Evolutionary conservation across 2,329 filamentous ascomycete genomes (phyloP).

Genomic region (Botrytis medusae): DNA sequence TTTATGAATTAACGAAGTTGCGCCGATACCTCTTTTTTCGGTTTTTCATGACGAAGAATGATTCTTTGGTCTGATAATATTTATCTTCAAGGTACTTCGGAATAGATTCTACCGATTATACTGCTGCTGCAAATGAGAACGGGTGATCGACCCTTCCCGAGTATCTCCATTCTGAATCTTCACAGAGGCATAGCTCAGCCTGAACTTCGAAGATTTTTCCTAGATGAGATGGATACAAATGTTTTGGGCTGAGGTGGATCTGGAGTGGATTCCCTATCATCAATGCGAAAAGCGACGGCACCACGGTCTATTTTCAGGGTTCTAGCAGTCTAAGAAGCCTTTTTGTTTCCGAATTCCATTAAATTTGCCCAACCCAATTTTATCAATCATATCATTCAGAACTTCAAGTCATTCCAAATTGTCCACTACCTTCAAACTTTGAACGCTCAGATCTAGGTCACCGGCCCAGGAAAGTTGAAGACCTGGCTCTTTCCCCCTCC

Average conservation of each 20-base stretch:
- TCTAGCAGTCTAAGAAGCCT: not conserved
- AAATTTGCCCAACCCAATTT: not conserved
- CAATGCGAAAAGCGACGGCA: not conserved
- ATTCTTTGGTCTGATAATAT: not conserved
- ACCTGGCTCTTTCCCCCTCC: not conserved
- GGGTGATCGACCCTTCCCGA: constrained; percentile 6
- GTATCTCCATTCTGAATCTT: not conserved
- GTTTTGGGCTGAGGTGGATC: not conserved
- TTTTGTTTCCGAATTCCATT: not conserved
- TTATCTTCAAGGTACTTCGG: not conserved
- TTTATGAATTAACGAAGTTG: constrained; percentile 11
- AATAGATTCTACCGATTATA: not conserved
- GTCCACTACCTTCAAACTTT: not conserved
- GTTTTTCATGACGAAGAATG: not conserved
- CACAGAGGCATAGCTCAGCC: not conserved
- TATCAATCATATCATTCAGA: not conserved
- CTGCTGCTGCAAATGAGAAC: not conserved
- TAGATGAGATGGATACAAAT: not conserved
- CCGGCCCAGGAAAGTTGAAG: not conserved
- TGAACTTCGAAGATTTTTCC: not conserved
- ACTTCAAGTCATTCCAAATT: not conserved
- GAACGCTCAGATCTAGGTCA: not conserved
- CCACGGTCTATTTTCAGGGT: not conserved
- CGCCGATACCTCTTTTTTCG: not conserved
- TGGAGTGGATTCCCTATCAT: not conserved